Evolutionary conservation across 1,284 basidiomycete species (phyloP), one percentile per base, ranked within the genome.

Genomic region (Apiotrichum laibachii): DNA sequence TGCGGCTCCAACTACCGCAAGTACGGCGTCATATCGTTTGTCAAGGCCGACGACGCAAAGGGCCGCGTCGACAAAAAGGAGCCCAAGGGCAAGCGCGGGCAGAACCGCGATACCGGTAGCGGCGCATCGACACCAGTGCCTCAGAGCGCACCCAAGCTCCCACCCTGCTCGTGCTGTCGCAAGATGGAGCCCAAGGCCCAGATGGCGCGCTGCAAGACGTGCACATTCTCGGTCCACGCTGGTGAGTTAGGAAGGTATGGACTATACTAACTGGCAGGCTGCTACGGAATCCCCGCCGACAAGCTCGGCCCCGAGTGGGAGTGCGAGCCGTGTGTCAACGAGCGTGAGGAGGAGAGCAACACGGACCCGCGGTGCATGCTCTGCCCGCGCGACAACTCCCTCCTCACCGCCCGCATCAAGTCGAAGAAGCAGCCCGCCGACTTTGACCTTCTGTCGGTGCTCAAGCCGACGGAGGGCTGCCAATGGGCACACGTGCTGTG

Each of bases 401-500:
- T 57, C 2, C 49, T 70, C 15, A 52, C 40, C 5, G 26, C 51
- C 13, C 40, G 51, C 9, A 45, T 43, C 50, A 69, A 68, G 60
- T 49, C 60, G 26, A 73, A 80, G 46, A 67, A 65, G 34, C 82
- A 70, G 65, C 83, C 70, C 35, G 75, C 79, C n/a, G 86, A 89
- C 67, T 77, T 78, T 56, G 84, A 85, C 16, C 87, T 88, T 67
- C 80, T 97, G 42, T 87, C 91, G 44, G 89, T 87, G 5, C 86
- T 89, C 72, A 97, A 97, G 75, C 90, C 90, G 6, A 97, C 94
- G 0, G 95, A 98, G 79, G 89, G 90, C 31, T 88, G 89, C 76
- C 89, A 90, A 62, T 97, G 92, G 91, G 87, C 87, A 1, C 95
- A 99, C 73, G 81, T 93, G 21, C 76, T 97, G 1, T 98, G 95